Evolutionary conservation across 345 rosid genomes (phyloP), one percentile per base, ranked within the genome.

Genomic region (Atalantia buxifolia): DNA sequence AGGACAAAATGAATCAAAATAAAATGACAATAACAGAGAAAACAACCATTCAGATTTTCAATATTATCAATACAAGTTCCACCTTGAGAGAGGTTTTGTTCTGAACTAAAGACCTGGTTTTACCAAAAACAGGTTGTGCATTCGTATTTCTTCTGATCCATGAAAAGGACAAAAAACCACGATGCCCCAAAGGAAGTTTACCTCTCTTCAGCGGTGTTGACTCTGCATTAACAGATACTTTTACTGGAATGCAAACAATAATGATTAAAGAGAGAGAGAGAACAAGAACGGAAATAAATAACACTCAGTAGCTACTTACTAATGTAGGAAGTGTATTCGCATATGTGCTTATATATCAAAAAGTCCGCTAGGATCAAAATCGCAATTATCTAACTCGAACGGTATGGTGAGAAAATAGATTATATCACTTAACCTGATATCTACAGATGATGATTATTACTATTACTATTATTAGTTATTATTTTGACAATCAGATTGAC

Each of bases 131-230:
- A 79, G 81, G 60, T 62, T 24, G 84, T 21, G 75, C 36, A 74
- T 45, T 77, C 76, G 73, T 30, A 71, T 45, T 77, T 78, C 84
- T 79, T 77, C 76, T 71, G 68, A 63, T 83, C 79, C 82, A 77
- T n/a, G 82, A 72, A 83, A 79, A 21, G 30, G 85, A 77, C 42
- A 69, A 59, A 66, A 78, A 65, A 81, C 74, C 78, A 71, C 53
- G 86, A 60, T 79, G 66, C 82, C 78, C 64, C 24, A 76, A 82
- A 27, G 77, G 86, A 79, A 84, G 75, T 76, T 79, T 76, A 66
- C 79, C 60, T 66, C 83, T 84, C 76, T 76, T 83, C 62, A 80
- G 79, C 62, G 82, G 77, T 50, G 71, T 73, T 33, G 78, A 69
- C 13, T 87, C 94, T 89, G 92, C 40, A 56, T 1, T 5, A 76